Conservation (phyloP, 345 rosid species). For the Eucalyptus regnans region DNA sequence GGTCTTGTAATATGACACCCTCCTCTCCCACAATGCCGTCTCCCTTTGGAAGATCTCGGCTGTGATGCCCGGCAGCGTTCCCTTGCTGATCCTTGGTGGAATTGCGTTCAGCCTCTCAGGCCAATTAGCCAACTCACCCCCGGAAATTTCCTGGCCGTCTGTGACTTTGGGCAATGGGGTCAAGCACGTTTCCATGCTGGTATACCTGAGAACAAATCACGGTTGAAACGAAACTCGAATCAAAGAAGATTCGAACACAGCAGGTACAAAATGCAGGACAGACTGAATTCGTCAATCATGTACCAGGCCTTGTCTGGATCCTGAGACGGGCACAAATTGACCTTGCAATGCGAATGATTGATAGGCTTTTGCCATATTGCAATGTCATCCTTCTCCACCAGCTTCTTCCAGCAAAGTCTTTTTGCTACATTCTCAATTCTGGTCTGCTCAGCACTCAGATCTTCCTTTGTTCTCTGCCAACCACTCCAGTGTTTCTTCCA, state of each 20-base stretch:
- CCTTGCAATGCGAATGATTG: constrained; percentile 38
- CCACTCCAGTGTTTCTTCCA: constrained; percentile 47
- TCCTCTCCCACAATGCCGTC: constrained; percentile 29
- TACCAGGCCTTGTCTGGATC: constrained; percentile 8
- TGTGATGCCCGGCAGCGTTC: constrained; percentile 29
- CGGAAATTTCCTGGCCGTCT: constrained; percentile 17
- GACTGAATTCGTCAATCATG: background rate
- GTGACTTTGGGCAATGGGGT: constrained; percentile 40
- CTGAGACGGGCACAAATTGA: constrained; percentile 23
- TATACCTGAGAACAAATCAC: constrained; percentile 25
- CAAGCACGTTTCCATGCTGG: constrained; percentile 45
- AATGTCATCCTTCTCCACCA: constrained; percentile 36
- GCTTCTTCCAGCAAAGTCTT: constrained; percentile 48
- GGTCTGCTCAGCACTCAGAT: constrained; percentile 35
- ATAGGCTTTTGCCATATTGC: constrained; percentile 67
- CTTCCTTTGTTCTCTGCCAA: constrained; percentile 35
- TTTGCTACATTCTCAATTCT: constrained; percentile 28
- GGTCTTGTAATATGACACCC: constrained; percentile 34
- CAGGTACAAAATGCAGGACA: background rate
- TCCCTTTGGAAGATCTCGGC: constrained; percentile 18
- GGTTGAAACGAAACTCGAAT: background rate
- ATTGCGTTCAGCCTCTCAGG: constrained; percentile 36
- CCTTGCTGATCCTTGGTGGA: constrained; percentile 51
- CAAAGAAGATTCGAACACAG: background rate
- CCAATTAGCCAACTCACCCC: constrained; percentile 42